Percentiles rank a stretch among this genome's conserved stretches.
Conservation (phyloP, 2,329 filamentous ascomycete species). For the Plenodomus tracheiphilus region DNA sequence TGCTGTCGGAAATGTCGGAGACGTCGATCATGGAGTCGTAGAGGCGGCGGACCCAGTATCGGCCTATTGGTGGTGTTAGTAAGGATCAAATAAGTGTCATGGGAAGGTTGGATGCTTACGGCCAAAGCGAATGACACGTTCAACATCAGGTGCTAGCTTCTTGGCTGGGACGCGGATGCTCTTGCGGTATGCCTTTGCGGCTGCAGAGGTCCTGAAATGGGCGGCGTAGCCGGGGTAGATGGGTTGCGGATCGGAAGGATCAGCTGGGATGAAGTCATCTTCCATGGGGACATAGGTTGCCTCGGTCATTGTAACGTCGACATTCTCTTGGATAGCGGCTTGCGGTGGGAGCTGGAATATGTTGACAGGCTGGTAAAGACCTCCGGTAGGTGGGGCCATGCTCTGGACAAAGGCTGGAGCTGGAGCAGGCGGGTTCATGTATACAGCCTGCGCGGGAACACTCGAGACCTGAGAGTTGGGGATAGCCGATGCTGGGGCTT, state of each 20-base stretch:
- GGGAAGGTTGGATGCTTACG: slow-evolving; percentile 12
- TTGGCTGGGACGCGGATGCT: slow-evolving; percentile 16
- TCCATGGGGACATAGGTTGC: slow-evolving; percentile 4
- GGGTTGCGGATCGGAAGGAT: slow-evolving; percentile 1
- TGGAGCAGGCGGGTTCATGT: neutral
- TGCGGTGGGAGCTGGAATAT: neutral
- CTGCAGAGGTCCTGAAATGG: slow-evolving; percentile 21
- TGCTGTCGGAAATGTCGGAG: slow-evolving; percentile 19
- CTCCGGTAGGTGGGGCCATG: neutral
- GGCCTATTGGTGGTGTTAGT: slow-evolving; percentile 5
- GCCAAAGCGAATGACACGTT: slow-evolving; percentile 24
- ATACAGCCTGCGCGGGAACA: neutral
- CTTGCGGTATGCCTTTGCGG: slow-evolving; percentile 22
- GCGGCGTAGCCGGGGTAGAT: slow-evolving; percentile 19
- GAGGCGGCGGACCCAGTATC: slow-evolving; percentile 36
- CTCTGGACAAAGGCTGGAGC: neutral
- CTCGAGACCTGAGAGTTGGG: no score
- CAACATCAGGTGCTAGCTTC: slow-evolving; percentile 16
- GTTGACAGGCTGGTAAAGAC: neutral
- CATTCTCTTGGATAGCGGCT: neutral
- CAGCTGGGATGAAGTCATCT: neutral
- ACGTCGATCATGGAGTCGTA: slow-evolving; percentile 36
- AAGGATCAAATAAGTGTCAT: neutral
- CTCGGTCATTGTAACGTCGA: neutral
- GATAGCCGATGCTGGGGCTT: neutral